Evolutionary conservation across 371 early-diverging fungal genomes (phyloP).

Genomic region (Haplosporangium sp.): DNA sequence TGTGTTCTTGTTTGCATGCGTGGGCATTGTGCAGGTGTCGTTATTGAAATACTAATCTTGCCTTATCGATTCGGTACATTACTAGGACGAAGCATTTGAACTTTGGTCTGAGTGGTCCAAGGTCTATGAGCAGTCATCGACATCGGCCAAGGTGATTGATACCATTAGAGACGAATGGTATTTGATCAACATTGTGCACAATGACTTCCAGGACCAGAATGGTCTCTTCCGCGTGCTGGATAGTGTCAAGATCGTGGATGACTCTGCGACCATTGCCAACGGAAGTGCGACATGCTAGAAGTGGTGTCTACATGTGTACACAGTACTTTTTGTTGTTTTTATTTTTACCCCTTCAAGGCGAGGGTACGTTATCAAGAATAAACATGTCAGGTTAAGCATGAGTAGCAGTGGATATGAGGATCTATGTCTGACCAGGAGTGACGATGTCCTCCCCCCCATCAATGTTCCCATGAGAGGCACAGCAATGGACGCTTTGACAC

Average conservation of each 20-base stretch:
- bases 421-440: too few relatives aligned
- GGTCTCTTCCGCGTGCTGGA: constrained; percentile 82
- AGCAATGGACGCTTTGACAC: too few relatives aligned
- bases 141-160: constrained; percentile 70
- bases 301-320: too few relatives aligned
- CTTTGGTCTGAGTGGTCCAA: constrained; percentile 94
- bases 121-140: constrained; percentile 74
- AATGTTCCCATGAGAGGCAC: too few relatives aligned
- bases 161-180: constrained; percentile 86
- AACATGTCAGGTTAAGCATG: too few relatives aligned
- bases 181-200: constrained; percentile 95
- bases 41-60: not conserved
- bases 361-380: too few relatives aligned
- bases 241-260: constrained; percentile 16
- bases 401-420: too few relatives aligned
- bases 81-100: constrained; percentile 94
- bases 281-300: constrained; percentile 1
- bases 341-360: too few relatives aligned
- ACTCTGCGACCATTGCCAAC: constrained; percentile 7
- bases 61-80: too few relatives aligned
- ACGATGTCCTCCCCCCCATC: too few relatives aligned
- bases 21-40: not conserved
- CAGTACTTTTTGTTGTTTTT: too few relatives aligned
- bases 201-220: constrained; percentile 85
- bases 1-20: not conserved